A percentile compares a stretch with the other conserved stretches of the same genome.
Evolutionary conservation across 192 early-diverging fungal genomes (phyloP).

Genomic region (Nowakowskiella sp.): DNA sequence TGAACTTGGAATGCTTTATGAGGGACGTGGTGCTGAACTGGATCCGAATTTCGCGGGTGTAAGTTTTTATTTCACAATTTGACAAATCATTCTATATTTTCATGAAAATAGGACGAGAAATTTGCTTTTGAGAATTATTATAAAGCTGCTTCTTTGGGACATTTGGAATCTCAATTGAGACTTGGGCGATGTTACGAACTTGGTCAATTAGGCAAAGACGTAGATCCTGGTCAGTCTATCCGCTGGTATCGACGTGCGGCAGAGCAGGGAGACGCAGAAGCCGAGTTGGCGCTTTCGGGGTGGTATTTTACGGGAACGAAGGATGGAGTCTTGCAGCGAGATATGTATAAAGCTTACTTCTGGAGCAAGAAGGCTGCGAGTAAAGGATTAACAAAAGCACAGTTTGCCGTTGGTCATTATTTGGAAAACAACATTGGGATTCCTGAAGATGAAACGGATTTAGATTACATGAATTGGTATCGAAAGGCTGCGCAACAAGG

Average conservation of each 20-base stretch:
- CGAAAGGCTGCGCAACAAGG: constrained; percentile 85
- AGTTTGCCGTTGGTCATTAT: too few species aligned
- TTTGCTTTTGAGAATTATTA: constrained; percentile 91
- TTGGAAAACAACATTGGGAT: too few species aligned
- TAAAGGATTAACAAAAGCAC: too few species aligned
- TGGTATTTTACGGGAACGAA: too few species aligned
- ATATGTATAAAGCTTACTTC: too few species aligned
- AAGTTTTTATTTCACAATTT: constrained; percentile 19
- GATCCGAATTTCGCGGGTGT: constrained; percentile 26
- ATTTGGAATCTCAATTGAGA: constrained; percentile 84
- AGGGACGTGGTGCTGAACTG: constrained; percentile 54
- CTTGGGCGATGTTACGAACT: constrained; percentile 92
- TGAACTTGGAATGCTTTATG: constrained; percentile 83
- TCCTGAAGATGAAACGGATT: too few species aligned
- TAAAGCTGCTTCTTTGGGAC: constrained; percentile 85
- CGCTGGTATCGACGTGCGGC: too few species aligned
- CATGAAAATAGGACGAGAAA: constrained; percentile 54
- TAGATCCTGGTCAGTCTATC: constrained; percentile 84
- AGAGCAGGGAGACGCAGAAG: too few species aligned
- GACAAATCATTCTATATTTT: constrained; percentile 5
- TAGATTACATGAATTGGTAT: too few species aligned
- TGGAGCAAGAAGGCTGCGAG: too few species aligned
- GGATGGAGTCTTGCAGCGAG: too few species aligned
- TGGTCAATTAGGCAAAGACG: constrained; percentile 75
- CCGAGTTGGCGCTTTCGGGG: too few species aligned